These are phyloP conservation scores for Lecanoromycetidae sp. DNA, from an alignment of 2,329 filamentous ascomycete genomes.

Conservation along the genomic window DNA sequence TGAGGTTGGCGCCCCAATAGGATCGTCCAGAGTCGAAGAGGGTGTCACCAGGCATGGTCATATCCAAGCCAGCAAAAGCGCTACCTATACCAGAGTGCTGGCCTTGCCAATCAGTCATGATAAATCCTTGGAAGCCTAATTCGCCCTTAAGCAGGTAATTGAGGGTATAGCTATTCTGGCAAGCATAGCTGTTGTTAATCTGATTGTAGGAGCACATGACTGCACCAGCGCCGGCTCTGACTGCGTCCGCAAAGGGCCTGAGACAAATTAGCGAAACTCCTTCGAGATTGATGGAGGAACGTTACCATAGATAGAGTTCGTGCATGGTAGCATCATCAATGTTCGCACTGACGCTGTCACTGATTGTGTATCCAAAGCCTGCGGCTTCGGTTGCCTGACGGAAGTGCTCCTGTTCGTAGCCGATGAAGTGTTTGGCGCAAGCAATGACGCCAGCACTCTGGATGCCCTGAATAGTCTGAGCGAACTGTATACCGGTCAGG, in stretches of 20 bases:
- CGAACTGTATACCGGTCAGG: constrained; percentile 59
- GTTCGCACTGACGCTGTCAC: constrained; percentile 49
- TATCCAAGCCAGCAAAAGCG: constrained; percentile 60
- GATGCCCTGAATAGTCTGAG: constrained; percentile 64
- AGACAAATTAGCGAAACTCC: constrained; percentile 5
- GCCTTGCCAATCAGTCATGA: constrained; percentile 63
- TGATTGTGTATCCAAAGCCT: constrained; percentile 50
- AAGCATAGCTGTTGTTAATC: constrained; percentile 56
- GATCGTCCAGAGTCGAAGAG: constrained; percentile 58
- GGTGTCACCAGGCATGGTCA: constrained; percentile 78
- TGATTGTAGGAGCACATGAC: constrained; percentile 67
- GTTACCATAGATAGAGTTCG: constrained; percentile 48
- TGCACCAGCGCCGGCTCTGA: constrained; percentile 51
- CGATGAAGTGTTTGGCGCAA: constrained; percentile 65
- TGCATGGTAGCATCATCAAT: constrained; percentile 53
- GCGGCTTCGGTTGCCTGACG: constrained; percentile 48
- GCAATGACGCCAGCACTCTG: constrained; percentile 73
- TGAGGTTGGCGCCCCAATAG: constrained; percentile 80
- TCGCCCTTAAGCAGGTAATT: constrained; percentile 56
- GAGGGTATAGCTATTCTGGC: constrained; percentile 49
- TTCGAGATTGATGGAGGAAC: neutral
- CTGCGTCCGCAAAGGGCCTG: constrained; percentile 56
- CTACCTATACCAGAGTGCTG: constrained; percentile 59
- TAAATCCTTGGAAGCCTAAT: constrained; percentile 63
- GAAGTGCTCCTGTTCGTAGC: constrained; percentile 64